A percentile compares a stretch with the other conserved stretches of the same genome.
These are phyloP conservation scores for Macrocybe sp. DNA, from an alignment of 1,284 basidiomycete genomes.

Conservation along the genomic window DNA sequence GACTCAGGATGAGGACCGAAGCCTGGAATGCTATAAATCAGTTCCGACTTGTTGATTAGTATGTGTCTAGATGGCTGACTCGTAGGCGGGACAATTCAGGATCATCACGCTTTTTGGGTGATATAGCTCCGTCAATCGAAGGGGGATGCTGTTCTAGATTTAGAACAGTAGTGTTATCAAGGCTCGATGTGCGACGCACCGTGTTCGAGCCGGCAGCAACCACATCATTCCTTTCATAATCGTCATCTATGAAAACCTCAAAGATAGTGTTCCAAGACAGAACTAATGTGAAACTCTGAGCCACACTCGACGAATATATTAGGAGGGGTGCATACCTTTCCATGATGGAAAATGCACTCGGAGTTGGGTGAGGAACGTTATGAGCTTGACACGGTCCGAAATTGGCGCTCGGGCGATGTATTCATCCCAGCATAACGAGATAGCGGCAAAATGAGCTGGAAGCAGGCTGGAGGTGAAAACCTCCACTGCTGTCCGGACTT, in stretches of 20 bases:
- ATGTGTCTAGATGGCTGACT: slow-evolving; percentile 26
- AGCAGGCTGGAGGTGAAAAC: slow-evolving; percentile 55
- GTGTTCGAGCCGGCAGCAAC: slow-evolving; percentile 38
- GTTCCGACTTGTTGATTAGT: too few relatives aligned
- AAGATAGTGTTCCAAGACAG: slow-evolving; percentile 58
- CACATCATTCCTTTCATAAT: slow-evolving; percentile 38
- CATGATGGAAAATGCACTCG: slow-evolving; percentile 60
- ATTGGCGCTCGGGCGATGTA: slow-evolving; percentile 50
- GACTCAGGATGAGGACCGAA: slow-evolving; percentile 49
- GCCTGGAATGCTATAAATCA: slow-evolving; percentile 29
- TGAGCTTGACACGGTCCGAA: slow-evolving; percentile 48
- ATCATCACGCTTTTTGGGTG: slow-evolving; percentile 23
- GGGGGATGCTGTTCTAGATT: too few relatives aligned
- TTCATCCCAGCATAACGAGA: slow-evolving; percentile 63
- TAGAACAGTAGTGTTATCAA: neutral
- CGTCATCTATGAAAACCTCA: slow-evolving; percentile 53
- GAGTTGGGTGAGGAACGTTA: slow-evolving; percentile 59
- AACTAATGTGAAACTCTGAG: slow-evolving; percentile 33
- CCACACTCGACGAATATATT: neutral
- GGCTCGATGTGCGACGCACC: slow-evolving; percentile 23
- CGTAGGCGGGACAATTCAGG: slow-evolving; percentile 43
- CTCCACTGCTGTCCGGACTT: slow-evolving; percentile 52
- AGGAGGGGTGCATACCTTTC: slow-evolving; percentile 40
- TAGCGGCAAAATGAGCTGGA: slow-evolving; percentile 56
- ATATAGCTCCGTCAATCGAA: too few relatives aligned